Base-by-base conservation (phyloP, 2,329 filamentous ascomycete species). In the Hyphodiscus sp. region DNA sequence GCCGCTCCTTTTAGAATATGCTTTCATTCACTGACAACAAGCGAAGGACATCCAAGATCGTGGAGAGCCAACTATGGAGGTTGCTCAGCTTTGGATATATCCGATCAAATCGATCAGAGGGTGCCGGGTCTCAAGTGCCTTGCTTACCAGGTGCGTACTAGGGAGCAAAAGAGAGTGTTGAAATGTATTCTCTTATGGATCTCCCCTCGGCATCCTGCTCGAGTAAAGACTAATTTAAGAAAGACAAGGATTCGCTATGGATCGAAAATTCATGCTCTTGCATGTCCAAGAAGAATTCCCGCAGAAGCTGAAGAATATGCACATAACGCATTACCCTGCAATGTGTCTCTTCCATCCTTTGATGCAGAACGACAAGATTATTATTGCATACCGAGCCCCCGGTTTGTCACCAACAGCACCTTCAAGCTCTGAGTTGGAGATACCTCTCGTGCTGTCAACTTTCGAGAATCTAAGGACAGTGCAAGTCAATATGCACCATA, bases 81-180 rank as follows among this genome's bases (percentile, higher is more conserved):
- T 66, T 41, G 59, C 54, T 20, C 57, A 66, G 80, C 75, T 90
- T 38, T 87, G 84, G 68, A 76, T 86, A 47, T 89, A 90, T 67
- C 86, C 87, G 43, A 83, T 90, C 70, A 90, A 90, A 67, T 84
- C 78, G 8, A 76, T 89, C n/a, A 80, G 82, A 38, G 80, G 79
- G 49, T 78, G 85, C 51, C 68, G 74, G 18, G 70, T 89, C 30
- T 55, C 73, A 4, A 68, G 71, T 0, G 76, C 83, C 2, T 69
- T 70, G n/a, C 68, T 89, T 46, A 79, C 78, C 5, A 73, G 75
- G n/a, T 26, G 23, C 23, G 23, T 26, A 26, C 23, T 26, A 8
- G 23, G 23, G 23, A 26, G 23, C 23, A 8, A 26, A n/a, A n/a
- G n/a, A n/a, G n/a, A n/a, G n/a, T n/a, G n/a, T 8, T 26, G 23